Evolutionary conservation across 495 filamentous ascomycete species (phyloP).

Genomic region (Terfezia boudieri): DNA sequence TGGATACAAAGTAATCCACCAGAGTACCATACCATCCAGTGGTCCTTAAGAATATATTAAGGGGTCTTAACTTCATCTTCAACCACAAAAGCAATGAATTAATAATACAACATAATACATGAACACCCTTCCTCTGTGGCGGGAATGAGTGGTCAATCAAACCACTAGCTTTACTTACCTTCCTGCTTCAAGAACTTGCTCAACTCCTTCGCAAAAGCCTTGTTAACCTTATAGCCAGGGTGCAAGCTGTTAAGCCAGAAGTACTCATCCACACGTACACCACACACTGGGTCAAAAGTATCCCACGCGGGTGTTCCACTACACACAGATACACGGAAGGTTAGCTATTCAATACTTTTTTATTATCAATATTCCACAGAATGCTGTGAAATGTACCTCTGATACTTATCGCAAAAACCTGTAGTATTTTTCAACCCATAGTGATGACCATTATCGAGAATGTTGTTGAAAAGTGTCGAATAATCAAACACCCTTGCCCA

Average conservation of each 20-base stretch:
- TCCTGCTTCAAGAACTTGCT: conserved; percentile 20
- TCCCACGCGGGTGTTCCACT: conserved; percentile 32
- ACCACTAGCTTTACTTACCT: neutral
- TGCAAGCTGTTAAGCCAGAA: conserved; percentile 42
- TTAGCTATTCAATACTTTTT: neutral
- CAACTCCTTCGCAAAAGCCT: conserved; percentile 30
- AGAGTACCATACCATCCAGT: no score
- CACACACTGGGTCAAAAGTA: conserved; percentile 27
- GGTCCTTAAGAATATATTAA: no score
- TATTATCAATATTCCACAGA: neutral
- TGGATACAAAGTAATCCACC: no score
- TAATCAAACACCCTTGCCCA: conserved; percentile 28
- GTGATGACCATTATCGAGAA: conserved; percentile 30
- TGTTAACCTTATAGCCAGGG: conserved; percentile 37
- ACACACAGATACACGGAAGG: neutral
- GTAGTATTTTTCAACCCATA: conserved; percentile 34
- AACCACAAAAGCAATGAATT: no score
- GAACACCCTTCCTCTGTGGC: no score
- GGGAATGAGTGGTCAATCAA: no score
- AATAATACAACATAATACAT: no score
- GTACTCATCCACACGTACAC: conserved; percentile 33
- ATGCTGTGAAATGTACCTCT: conserved; percentile 25
- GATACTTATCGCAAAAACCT: conserved; percentile 29
- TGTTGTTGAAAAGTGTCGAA: conserved; percentile 27
- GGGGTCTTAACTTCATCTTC: no score